Evolutionary conservation across 2,329 filamentous ascomycete species (phyloP).

Genomic region (Rutstroemia sp.): DNA sequence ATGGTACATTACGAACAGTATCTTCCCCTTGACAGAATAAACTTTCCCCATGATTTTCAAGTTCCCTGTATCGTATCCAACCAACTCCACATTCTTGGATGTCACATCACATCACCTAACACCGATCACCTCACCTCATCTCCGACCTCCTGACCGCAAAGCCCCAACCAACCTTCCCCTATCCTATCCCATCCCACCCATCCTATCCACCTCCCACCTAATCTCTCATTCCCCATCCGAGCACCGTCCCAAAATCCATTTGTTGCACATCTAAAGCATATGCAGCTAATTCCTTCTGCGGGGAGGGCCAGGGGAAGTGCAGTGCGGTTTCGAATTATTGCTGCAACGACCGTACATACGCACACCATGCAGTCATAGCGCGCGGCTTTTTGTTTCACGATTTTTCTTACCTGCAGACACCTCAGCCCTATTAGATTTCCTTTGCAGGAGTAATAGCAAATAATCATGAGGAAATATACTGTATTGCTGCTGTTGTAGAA

Average conservation of each 20-base stretch:
- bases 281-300: constrained; percentile 1
- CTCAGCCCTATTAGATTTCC: no score
- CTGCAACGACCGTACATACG: background rate
- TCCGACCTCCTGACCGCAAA: background rate
- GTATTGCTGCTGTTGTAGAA: no score
- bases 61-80: no score
- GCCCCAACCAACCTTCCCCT: background rate
- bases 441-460: no score
- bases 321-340: no score
- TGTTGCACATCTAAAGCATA: constrained; percentile 1
- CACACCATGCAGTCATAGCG: no score
- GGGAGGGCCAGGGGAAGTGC: background rate
- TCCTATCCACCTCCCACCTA: background rate
- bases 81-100: background rate
- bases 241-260: background rate
- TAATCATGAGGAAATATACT: no score
- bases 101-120: background rate
- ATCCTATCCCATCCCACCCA: background rate
- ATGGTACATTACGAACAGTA: no score
- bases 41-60: no score
- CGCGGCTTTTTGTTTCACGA: no score
- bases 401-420: no score
- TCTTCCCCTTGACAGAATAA: no score
- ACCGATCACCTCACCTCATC: background rate
- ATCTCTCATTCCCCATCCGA: background rate